Evolutionary conservation across 805 yeast species (phyloP).

Genomic region (Wickerhamiella azymoides): DNA sequence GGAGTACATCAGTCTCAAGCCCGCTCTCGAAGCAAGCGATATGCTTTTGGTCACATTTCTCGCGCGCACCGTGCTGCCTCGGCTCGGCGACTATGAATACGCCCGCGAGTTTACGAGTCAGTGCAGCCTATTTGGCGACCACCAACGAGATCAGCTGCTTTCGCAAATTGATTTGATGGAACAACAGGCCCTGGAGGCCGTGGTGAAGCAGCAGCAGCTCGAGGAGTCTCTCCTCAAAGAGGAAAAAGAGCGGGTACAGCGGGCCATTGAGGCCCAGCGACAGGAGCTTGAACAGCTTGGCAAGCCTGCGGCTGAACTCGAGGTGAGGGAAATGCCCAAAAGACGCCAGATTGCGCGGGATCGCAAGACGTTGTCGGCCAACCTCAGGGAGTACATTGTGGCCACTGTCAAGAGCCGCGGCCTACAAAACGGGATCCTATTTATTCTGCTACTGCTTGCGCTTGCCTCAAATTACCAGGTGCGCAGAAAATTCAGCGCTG

Average conservation of each 20-base stretch:
- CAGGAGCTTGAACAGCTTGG: not conserved
- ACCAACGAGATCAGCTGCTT: not conserved
- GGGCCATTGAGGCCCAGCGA: not conserved
- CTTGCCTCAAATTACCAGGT: not conserved
- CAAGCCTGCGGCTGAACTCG: not conserved
- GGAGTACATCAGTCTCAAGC: slow-evolving; percentile 2
- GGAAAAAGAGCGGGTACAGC: slow-evolving; percentile 1
- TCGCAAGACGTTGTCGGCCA: not conserved
- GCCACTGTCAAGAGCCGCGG: not conserved
- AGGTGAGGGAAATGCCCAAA: not conserved
- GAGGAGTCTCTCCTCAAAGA: not conserved
- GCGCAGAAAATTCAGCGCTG: not conserved
- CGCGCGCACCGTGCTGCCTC: not conserved
- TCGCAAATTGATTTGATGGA: not conserved
- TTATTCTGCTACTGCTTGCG: slow-evolving; percentile 1
- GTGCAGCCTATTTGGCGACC: not conserved
- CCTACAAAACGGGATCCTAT: slow-evolving; percentile 1
- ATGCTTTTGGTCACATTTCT: not conserved
- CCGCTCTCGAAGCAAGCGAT: not conserved
- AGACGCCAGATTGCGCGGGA: not conserved
- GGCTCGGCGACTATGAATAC: slow-evolving; percentile 7
- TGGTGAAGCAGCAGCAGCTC: not conserved
- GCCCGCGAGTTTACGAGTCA: slow-evolving; percentile 1
- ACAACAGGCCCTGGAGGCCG: not conserved
- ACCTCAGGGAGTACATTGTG: not conserved